Evolutionary conservation across 495 filamentous ascomycete species (phyloP).

Genomic region (Bacidia rubella): DNA sequence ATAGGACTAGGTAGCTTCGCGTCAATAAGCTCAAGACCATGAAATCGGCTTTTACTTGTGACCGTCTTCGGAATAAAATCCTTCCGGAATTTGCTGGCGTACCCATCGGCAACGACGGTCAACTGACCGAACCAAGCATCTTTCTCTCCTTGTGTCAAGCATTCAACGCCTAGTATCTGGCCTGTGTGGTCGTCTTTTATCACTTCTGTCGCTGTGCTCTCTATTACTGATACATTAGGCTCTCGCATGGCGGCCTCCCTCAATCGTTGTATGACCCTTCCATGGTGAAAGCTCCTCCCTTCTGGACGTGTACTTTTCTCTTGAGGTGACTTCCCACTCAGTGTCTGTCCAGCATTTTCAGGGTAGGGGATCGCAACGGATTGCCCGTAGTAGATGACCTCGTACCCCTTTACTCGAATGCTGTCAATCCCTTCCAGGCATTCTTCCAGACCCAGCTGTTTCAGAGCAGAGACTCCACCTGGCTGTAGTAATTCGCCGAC

Average conservation of each 20-base stretch:
- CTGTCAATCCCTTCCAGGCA: slow-evolving; percentile 88
- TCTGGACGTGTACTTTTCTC: slow-evolving; percentile 31
- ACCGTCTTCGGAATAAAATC: slow-evolving; percentile 55
- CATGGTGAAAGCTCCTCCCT: slow-evolving; percentile 70
- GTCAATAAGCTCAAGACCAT: slow-evolving; percentile 82
- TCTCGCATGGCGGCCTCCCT: slow-evolving; percentile 51
- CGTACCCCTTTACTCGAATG: slow-evolving; percentile 68
- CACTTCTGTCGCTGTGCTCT: slow-evolving; percentile 53
- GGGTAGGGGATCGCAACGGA: slow-evolving; percentile 70
- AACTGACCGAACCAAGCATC: slow-evolving; percentile 73
- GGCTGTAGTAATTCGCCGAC: slow-evolving; percentile 93
- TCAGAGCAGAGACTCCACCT: slow-evolving; percentile 70
- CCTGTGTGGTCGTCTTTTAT: slow-evolving; percentile 43
- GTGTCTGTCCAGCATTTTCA: slow-evolving; percentile 12
- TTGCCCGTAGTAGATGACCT: slow-evolving; percentile 69
- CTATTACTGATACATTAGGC: slow-evolving; percentile 59
- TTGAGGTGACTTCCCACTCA: slow-evolving; percentile 21
- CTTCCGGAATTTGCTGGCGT: slow-evolving; percentile 86
- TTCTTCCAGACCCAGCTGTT: slow-evolving; percentile 61
- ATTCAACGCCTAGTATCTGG: slow-evolving; percentile 64
- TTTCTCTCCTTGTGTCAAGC: slow-evolving; percentile 47
- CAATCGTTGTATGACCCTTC: slow-evolving; percentile 65
- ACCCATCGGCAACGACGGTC: slow-evolving; percentile 86
- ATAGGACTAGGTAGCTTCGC: slow-evolving; percentile 55
- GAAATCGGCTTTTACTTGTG: slow-evolving; percentile 69